Evolutionary conservation across 768 basidiomycete genomes (phyloP).

Genomic region (Amanita muscaria): DNA sequence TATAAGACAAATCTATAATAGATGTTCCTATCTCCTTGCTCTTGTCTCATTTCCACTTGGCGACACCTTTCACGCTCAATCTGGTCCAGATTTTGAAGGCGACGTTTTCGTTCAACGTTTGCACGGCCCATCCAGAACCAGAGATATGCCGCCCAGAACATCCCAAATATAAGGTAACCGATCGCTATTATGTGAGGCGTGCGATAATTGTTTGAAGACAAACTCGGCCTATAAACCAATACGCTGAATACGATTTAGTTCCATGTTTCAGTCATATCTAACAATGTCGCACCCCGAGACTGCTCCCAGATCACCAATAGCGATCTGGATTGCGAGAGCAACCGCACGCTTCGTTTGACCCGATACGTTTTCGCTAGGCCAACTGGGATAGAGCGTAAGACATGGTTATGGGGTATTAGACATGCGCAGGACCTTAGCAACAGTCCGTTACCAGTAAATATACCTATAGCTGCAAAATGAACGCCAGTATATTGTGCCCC

Average conservation of each 20-base stretch:
- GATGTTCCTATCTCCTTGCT: constrained; percentile 31
- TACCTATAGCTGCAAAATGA: constrained; percentile 44
- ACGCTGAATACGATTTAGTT: constrained; percentile 23
- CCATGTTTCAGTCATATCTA: neutral
- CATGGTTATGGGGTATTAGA: neutral
- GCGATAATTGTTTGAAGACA: constrained; percentile 38
- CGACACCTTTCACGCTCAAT: constrained; percentile 13
- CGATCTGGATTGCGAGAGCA: constrained; percentile 56
- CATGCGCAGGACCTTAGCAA: constrained; percentile 36
- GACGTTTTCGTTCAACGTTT: constrained; percentile 35
- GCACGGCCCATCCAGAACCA: constrained; percentile 41
- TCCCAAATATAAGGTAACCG: constrained; percentile 46
- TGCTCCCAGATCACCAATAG: constrained; percentile 52
- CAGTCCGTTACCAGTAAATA: constrained; percentile 50
- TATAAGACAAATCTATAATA: constrained; percentile 33
- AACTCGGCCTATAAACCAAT: constrained; percentile 44
- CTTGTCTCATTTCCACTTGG: constrained; percentile 19
- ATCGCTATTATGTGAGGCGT: constrained; percentile 52
- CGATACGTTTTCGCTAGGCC: constrained; percentile 63
- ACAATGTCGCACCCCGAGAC: constrained; percentile 33
- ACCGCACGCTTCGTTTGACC: constrained; percentile 59
- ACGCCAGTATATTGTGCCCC: constrained; percentile 51
- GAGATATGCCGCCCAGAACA: constrained; percentile 33
- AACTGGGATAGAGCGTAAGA: constrained; percentile 24
- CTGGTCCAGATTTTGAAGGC: constrained; percentile 16